Conservation (phyloP, 2,329 filamentous ascomycete genomes). For the Fusarium dlaminii region DNA sequence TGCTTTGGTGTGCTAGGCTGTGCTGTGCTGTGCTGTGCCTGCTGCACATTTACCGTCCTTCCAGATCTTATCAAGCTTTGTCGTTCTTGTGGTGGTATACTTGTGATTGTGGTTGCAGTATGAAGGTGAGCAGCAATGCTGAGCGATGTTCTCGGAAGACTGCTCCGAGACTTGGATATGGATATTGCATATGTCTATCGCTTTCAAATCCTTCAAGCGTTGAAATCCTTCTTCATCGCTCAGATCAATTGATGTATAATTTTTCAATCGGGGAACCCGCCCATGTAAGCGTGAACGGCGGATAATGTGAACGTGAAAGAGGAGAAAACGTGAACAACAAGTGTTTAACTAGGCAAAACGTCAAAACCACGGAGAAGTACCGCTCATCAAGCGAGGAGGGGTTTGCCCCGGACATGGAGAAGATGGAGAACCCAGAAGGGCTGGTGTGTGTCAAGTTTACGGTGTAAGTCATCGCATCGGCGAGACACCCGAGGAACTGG, state of each 20-base stretch:
- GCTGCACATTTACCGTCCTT: conserved; percentile 1
- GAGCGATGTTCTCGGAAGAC: conserved; percentile 22
- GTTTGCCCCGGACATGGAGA: conserved; percentile 25
- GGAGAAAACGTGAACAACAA: conserved; percentile 11
- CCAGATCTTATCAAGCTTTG: not conserved
- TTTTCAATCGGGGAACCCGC: not conserved
- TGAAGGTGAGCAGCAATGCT: conserved; percentile 12
- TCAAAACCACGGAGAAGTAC: conserved; percentile 6
- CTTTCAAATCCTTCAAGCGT: not conserved
- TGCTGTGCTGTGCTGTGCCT: not conserved
- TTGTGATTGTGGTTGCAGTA: conserved; percentile 9
- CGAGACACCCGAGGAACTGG: conserved; percentile 37
- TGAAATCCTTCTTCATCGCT: not conserved
- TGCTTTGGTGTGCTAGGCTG: not conserved
- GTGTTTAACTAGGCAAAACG: conserved; percentile 7
- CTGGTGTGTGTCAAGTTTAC: conserved; percentile 20
- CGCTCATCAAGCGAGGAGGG: conserved; percentile 21
- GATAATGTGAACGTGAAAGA: conserved; percentile 10
- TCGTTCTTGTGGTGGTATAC: not conserved
- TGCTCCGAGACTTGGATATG: conserved; percentile 17
- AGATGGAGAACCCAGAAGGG: conserved; percentile 24
- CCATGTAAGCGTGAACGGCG: not conserved
- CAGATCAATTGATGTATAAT: not conserved
- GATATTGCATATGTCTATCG: not conserved
- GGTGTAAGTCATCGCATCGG: conserved; percentile 21